Percentiles rank a stretch among this genome's conserved stretches.
Conservation (phyloP, 495 filamentous ascomycete genomes). For the Penicillium antarcticum region DNA sequence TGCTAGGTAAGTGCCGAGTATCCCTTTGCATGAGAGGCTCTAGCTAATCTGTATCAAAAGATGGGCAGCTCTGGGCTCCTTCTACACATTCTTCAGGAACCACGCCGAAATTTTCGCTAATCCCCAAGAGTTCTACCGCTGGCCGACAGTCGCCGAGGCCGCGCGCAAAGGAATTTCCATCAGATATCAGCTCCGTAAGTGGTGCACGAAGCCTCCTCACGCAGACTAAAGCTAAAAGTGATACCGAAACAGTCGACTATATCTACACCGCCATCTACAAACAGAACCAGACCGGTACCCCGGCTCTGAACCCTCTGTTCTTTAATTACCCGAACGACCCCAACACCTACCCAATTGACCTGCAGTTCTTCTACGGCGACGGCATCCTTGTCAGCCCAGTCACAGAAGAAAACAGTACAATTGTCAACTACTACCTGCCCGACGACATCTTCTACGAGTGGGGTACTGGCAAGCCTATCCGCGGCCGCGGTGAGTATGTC, state of each 20-base stretch:
- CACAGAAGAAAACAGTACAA: slow-evolving; percentile 57
- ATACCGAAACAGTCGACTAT: slow-evolving; percentile 56
- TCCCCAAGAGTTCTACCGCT: slow-evolving; percentile 76
- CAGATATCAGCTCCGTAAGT: slow-evolving; percentile 58
- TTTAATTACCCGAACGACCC: slow-evolving; percentile 68
- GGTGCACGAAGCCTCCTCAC: background rate
- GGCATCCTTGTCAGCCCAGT: slow-evolving; percentile 73
- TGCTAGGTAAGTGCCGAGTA: slow-evolving; percentile 15
- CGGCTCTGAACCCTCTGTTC: slow-evolving; percentile 65
- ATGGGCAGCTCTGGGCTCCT: slow-evolving; percentile 74
- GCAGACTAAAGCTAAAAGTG: background rate
- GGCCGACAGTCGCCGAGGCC: slow-evolving; percentile 59
- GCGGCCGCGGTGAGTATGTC: slow-evolving; percentile 51
- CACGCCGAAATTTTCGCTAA: slow-evolving; percentile 53
- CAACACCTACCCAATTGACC: slow-evolving; percentile 55
- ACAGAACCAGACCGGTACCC: slow-evolving; percentile 66
- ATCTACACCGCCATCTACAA: slow-evolving; percentile 71
- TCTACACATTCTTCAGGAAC: slow-evolving; percentile 75
- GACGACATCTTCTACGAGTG: slow-evolving; percentile 77
- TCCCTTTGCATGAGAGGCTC: background rate
- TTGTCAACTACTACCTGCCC: slow-evolving; percentile 70
- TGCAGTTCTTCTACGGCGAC: slow-evolving; percentile 74
- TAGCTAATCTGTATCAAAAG: slow-evolving; percentile 23
- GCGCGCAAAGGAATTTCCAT: slow-evolving; percentile 70
- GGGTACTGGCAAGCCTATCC: slow-evolving; percentile 57